Base-by-base conservation (phyloP, 129 eudicot species). In the Flaveria bidentis region DNA sequence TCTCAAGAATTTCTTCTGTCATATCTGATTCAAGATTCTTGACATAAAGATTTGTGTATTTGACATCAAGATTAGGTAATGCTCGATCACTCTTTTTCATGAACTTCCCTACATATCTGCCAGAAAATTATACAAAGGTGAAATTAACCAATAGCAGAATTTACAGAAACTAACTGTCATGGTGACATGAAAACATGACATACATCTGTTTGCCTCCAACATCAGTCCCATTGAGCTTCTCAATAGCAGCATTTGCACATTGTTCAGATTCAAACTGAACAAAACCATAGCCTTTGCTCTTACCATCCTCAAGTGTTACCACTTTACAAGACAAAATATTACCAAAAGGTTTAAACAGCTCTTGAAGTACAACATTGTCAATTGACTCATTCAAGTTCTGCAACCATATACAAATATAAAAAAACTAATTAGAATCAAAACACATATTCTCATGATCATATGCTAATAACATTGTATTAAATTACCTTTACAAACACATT, bases 231-330 rank as follows among this genome's bases (percentile, higher is more conserved):
- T 91, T 89, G 44, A 91, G 87, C 25, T 86, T 83, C 81, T 91
- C 90, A 81, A 91, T 89, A 50, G 98, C 96, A 85, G 86, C 85
- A 76, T 69, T 84, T 73, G 98, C 92, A 41, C 88, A 87, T 67
- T 82, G 90, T 74, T 88, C 97, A 4, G 87, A 67, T 57, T 82
- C 96, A 82, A 91, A 94, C 79, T 94, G 98, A 47, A 94, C 89
- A 78, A 91, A 94, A 13, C 98, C 98, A 72, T 87, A 87, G 60
- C 96, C 98, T 82, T 82, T 94, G 78, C 96, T 91, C 86, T 83
- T 88, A 15, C 90, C 87, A 55, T 91, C 91, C 76, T 87, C 96
- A 77, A 76, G 72, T 41, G 86, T 84, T 41, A 65, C 92, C 66
- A 93, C 96, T 87, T 94, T 94, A 70, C 92, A 87, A 28, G 98